These are phyloP conservation scores for Albizia julibrissin DNA, from an alignment of 306 rosid genomes.

Conservation along the genomic window DNA sequence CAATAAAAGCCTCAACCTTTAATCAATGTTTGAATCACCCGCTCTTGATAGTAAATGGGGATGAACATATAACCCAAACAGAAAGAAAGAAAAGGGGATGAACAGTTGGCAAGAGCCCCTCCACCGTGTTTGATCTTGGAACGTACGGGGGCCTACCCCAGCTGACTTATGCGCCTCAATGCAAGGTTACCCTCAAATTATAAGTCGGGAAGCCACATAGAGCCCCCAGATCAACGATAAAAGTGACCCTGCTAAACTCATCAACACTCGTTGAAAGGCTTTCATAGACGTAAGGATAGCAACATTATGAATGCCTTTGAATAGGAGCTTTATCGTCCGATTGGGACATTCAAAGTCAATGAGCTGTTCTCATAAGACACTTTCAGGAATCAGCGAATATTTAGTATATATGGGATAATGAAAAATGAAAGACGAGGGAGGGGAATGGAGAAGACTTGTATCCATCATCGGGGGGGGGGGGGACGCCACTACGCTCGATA, in stretches of 20 bases:
- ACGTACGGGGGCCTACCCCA: neutral
- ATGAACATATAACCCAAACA: neutral
- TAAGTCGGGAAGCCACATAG: neutral
- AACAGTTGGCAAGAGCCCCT: neutral
- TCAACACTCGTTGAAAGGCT: neutral
- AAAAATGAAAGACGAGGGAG: neutral
- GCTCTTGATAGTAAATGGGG: neutral
- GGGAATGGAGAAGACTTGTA: neutral
- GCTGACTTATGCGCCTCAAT: neutral
- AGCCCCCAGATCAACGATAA: neutral
- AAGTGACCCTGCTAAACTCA: neutral
- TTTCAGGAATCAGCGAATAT: neutral
- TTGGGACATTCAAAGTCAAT: neutral
- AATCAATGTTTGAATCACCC: neutral
- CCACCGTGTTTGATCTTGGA: neutral
- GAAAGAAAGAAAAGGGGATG: neutral
- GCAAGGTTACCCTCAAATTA: neutral
- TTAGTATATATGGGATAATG: neutral
- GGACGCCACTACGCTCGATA: neutral
- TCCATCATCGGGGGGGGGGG: no score
- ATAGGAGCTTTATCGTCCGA: neutral
- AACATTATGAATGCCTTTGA: neutral
- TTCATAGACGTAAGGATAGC: neutral
- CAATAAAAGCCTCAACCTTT: no score
- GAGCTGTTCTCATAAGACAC: neutral